Conservation (phyloP, 371 early-diverging fungal genomes). For the Entomophthora muscae region DNA sequence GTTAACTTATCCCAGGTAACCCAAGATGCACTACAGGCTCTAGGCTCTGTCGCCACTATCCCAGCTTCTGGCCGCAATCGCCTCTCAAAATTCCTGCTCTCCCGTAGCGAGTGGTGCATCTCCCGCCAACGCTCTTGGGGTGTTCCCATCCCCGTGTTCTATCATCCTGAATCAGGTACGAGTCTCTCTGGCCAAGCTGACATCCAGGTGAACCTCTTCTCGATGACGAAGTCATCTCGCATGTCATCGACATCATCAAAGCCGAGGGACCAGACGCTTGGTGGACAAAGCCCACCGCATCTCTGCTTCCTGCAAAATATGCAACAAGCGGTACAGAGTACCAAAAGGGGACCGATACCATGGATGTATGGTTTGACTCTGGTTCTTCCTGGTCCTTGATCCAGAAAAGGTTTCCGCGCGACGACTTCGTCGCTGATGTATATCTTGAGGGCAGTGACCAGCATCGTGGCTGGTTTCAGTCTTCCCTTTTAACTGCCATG, state of each 20-base stretch:
- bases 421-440: conserved; percentile 49
- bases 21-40: conserved; percentile 31
- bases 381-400: conserved; percentile 75
- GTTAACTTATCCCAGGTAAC: conserved; percentile 45
- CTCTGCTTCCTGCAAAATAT: conserved; percentile 49
- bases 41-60: conserved; percentile 32
- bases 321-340: conserved; percentile 25
- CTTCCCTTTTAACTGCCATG: conserved; percentile 70
- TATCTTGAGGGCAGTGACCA: conserved; percentile 92
- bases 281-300: conserved; percentile 56
- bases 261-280: conserved; percentile 52
- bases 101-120: conserved; percentile 77
- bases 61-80: conserved; percentile 40
- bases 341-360: conserved; percentile 56
- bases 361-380: conserved; percentile 94
- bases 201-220: conserved; percentile 35
- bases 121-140: conserved; percentile 83
- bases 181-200: conserved; percentile 8
- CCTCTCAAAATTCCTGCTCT: conserved; percentile 38
- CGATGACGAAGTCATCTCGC: conserved; percentile 37
- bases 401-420: conserved; percentile 11
- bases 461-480: conserved; percentile 96
- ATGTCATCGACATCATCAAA: conserved; percentile 40
- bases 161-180: conserved; percentile 27
- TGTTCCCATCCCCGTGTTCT: conserved; percentile 69